A percentile compares a stretch with the other conserved stretches of the same genome.
These are phyloP conservation scores for Euphorbia lathyris DNA, from an alignment of 345 rosid species.

Conservation along the genomic window DNA sequence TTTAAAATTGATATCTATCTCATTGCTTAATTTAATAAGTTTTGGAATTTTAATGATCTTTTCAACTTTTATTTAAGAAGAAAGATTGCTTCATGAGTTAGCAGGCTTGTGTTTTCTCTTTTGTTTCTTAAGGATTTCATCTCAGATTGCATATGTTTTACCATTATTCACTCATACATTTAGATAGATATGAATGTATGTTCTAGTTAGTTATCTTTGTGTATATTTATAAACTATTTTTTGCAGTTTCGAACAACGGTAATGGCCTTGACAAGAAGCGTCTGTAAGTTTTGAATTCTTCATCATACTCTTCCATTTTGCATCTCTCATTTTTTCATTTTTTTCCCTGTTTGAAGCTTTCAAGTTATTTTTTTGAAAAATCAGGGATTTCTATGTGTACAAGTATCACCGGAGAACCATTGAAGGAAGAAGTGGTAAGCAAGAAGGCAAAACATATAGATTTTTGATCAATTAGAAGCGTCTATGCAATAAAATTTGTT, in stretches of 20 bases:
- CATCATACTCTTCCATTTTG: too few relatives aligned
- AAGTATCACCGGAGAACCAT: slow-evolving; percentile 72
- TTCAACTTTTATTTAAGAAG: neutral
- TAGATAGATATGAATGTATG: neutral
- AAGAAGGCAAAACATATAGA: too few relatives aligned
- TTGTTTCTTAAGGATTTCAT: neutral
- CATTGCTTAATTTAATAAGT: neutral
- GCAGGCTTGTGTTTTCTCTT: too few relatives aligned
- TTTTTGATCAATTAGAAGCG: too few relatives aligned
- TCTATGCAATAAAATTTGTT: too few relatives aligned
- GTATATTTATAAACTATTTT: neutral
- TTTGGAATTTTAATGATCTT: neutral
- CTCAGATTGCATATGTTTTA: neutral
- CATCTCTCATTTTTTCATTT: too few relatives aligned
- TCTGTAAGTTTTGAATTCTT: too few relatives aligned
- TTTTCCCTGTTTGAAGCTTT: too few relatives aligned
- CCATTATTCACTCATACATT: neutral
- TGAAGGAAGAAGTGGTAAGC: too few relatives aligned
- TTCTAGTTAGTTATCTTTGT: slow-evolving; percentile 2
- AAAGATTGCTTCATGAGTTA: neutral
- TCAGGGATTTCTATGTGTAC: too few relatives aligned
- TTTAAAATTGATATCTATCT: neutral
- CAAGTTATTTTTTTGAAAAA: too few relatives aligned
- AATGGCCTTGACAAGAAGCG: slow-evolving; percentile 91
- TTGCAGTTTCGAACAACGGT: slow-evolving; percentile 77